Base-by-base conservation (phyloP, 1,284 basidiomycete genomes). In the Papiliotrema fonsecae region DNA sequence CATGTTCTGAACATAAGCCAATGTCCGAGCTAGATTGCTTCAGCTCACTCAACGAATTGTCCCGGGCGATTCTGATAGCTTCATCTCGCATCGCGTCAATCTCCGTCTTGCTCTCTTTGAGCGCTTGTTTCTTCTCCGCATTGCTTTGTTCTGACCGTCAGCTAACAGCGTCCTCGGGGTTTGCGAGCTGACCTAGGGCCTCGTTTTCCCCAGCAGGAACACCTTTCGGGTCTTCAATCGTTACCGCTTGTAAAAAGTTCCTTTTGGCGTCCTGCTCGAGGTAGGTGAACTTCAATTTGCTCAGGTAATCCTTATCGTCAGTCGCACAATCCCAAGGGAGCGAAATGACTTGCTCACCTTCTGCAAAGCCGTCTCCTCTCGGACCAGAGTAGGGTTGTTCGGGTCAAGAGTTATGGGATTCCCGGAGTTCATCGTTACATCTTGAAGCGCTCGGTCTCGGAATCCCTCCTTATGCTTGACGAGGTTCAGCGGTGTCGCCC, bases 241-340 rank as follows among this genome's bases (percentile, higher is more conserved):
- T 85, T 57, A 91, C 88, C 0, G 81, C 82, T 64, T 84, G 85
- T 61, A 90, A 78, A 63, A 90, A 91, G 67, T 85, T 82, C 56
- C 87, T 81, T 67, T 91, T 91, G 3, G 88, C 86, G 58, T 88
- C 87, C 69, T 88, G 86, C 61, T 91, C 87, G 21, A 90, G 75
- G 61, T 87, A 89, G 55, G 85, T 84, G 62, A 87, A 88, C 69
- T 91, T 91, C 22, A 90, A 79, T 58, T 86, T 85, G n/a, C 85
- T 78, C 35, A 91, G 78, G 64, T 83, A 86, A 3, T 83, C 78
- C 86, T 89, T 47, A 22, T 40, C 7, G 14, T 16, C 10, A 45
- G 25, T 38, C 6, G 5, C 34, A 24, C 37, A 40, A 30, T 27
- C 5, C 25, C 37, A 10, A 18, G 25, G n/a, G n/a, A n/a, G n/a